A percentile compares a stretch with the other conserved stretches of the same genome.
Evolutionary conservation across 2,329 filamentous ascomycete genomes (phyloP).

Genomic region (Mycosphaerella sp.): DNA sequence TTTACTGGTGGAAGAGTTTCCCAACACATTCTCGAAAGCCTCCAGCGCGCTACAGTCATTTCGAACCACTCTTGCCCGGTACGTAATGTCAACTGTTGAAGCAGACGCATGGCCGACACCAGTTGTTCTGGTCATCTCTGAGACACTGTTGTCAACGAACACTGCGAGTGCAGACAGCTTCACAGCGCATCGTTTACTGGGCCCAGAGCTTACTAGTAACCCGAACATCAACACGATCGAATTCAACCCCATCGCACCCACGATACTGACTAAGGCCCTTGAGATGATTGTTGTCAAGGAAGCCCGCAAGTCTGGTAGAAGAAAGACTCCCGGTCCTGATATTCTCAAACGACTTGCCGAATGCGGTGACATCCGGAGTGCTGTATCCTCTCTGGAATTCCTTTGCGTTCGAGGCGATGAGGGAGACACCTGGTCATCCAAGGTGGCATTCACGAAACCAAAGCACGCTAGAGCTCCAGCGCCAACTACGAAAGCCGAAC

Average conservation of each 20-base stretch:
- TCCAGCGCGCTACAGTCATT: slow-evolving; percentile 48
- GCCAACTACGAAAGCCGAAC: slow-evolving; percentile 67
- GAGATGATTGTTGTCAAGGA: slow-evolving; percentile 80
- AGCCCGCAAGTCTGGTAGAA: slow-evolving; percentile 67
- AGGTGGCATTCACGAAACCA: slow-evolving; percentile 61
- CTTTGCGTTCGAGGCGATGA: slow-evolving; percentile 76
- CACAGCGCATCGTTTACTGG: slow-evolving; percentile 82
- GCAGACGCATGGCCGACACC: slow-evolving; percentile 42
- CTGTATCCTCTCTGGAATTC: slow-evolving; percentile 88
- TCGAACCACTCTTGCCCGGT: slow-evolving; percentile 66
- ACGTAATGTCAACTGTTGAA: slow-evolving; percentile 51
- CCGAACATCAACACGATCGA: slow-evolving; percentile 73
- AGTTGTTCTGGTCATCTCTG: slow-evolving; percentile 83
- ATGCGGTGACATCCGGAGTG: slow-evolving; percentile 85
- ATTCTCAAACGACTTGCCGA: slow-evolving; percentile 76
- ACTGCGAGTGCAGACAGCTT: slow-evolving; percentile 84
- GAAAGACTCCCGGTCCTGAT: slow-evolving; percentile 66
- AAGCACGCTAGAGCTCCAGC: slow-evolving; percentile 56
- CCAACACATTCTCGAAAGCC: slow-evolving; percentile 43
- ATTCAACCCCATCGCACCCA: slow-evolving; percentile 87
- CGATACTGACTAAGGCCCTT: slow-evolving; percentile 76
- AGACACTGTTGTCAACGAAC: slow-evolving; percentile 78
- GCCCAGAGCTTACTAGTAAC: slow-evolving; percentile 77
- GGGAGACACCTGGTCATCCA: slow-evolving; percentile 68
- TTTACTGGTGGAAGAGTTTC: slow-evolving; percentile 47